Base-by-base conservation (phyloP, 2,329 filamentous ascomycete genomes). In the Neonectria faginata region DNA sequence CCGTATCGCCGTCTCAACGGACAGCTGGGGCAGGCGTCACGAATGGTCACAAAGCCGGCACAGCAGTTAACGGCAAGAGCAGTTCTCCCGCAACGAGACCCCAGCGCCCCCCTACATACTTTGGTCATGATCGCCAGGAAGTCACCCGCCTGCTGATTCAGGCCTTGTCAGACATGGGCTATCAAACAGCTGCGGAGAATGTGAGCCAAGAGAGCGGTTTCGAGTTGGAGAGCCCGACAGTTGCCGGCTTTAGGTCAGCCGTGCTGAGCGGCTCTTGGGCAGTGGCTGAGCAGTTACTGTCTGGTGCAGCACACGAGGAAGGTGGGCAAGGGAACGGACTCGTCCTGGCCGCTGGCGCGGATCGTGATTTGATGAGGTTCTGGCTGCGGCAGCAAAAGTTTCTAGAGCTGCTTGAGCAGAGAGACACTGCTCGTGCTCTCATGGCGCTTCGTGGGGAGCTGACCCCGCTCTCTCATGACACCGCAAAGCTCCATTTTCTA, bases 361-460 rank as follows among this genome's bases (percentile, higher is more conserved):
- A 97, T 73, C 86, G 86, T 62, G 89, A 91, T 70, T 85, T 91
- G 57, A 95, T 99, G 91, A 86, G 91, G 51, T 97, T 98, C 78
- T 90, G 90, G 83, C 84, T 99, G 73, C 88, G 95, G 68, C 92
- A 97, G 76, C 96, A 99, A 77, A 98, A 98, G 78, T 99, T 95
- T 73, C 83, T 99, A 31, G 96, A 99, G 80, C 82, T 97, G 9
- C 82, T 99, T 47, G 94, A 98, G 77, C 83, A 85, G 73, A 85
- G 89, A 70, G 90, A 97, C 72, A 87, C 92, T 9, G 85, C 85
- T 14, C 85, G 86, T 56, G 96, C 95, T 8, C 83, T 99, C 62
- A 85, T 86, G 74, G 93, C 97, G n/a, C 85, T 99, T 50, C 89
- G 96, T 20, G 89, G 89, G 67, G 95, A 99, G 81, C 82, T 99